Evolutionary conservation across 2,329 filamentous ascomycete genomes (phyloP).

Genomic region (Paracoccidioides lutzii): DNA sequence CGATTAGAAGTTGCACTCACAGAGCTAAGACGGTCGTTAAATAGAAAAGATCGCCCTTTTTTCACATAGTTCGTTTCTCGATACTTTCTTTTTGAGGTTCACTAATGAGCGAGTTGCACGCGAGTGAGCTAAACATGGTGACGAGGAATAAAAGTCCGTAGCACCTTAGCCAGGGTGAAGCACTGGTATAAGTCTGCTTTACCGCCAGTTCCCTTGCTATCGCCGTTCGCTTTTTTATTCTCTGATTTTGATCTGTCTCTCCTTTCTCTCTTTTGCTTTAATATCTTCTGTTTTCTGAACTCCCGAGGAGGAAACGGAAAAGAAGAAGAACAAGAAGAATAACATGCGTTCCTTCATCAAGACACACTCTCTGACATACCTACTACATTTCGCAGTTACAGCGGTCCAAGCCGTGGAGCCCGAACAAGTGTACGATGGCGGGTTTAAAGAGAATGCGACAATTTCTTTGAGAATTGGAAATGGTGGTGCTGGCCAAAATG

Average conservation of each 20-base stretch:
- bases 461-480: conserved; percentile 21
- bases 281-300: neutral
- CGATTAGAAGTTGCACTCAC: too few relatives aligned
- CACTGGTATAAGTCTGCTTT: neutral
- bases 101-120: too few relatives aligned
- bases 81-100: too few relatives aligned
- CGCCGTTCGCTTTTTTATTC: neutral
- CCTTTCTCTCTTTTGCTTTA: neutral
- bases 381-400: neutral
- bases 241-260: neutral
- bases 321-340: neutral
- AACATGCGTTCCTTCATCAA: neutral
- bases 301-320: neutral
- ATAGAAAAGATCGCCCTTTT: too few relatives aligned
- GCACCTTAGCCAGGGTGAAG: too few relatives aligned
- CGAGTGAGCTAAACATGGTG: neutral
- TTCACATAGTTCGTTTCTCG: too few relatives aligned
- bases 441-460: neutral
- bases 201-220: neutral
- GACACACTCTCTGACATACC: neutral
- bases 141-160: neutral
- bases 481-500: conserved; percentile 24
- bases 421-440: neutral
- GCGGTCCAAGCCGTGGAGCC: neutral
- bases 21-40: too few relatives aligned